Evolutionary conservation across 1,139 yeast species (phyloP), one percentile per base, ranked within the genome.

Genomic region (Sugiyamaella sp.): DNA sequence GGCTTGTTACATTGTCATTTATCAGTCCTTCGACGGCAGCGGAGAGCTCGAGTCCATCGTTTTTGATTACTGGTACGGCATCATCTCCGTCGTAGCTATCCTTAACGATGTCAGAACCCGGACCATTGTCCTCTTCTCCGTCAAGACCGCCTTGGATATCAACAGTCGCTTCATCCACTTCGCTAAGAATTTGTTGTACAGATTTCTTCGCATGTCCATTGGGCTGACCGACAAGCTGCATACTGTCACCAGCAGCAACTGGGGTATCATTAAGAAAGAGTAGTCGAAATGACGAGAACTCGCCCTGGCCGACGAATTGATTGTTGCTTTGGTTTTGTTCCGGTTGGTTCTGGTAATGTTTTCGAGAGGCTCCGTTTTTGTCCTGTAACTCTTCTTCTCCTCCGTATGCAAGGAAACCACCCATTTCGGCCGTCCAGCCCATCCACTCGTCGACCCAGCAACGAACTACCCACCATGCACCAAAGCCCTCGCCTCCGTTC

Each of bases 391-490:
- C 54, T 1, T 54, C 57, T 12, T 48, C 53, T 6, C 57, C 60
- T 39, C 46, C 60, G 38, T 58, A 56, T 12, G 61, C 57, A 38
- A 82, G 69, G 61, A 82, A 83, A 0, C 89, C 89, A 6, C 89
- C 87, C 49, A 84, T 70, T 63, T 86, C 91, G 20, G 86, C 85
- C 52, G 79, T 72, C 85, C 89, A 85, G 1, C 79, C 78, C 60
- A 85, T 72, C 78, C 82, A 86, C 64, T 86, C 93, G 64, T 84
- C 89, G 5, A 84, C 74, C 91, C 95, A 87, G 66, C 89, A 84
- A 53, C 87, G 74, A 12, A 86, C 76, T 35, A 81, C 79, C 90
- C 91, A 86, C 91, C 95, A 86, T 1, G 85, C 81, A 9, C 85
- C 85, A 67, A 86, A 85, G 1, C 85, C 80, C 49, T 77, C 79